Evolutionary conservation across 2,329 filamentous ascomycete species (phyloP).

Genomic region (Cladosporium sphaerospermum): DNA sequence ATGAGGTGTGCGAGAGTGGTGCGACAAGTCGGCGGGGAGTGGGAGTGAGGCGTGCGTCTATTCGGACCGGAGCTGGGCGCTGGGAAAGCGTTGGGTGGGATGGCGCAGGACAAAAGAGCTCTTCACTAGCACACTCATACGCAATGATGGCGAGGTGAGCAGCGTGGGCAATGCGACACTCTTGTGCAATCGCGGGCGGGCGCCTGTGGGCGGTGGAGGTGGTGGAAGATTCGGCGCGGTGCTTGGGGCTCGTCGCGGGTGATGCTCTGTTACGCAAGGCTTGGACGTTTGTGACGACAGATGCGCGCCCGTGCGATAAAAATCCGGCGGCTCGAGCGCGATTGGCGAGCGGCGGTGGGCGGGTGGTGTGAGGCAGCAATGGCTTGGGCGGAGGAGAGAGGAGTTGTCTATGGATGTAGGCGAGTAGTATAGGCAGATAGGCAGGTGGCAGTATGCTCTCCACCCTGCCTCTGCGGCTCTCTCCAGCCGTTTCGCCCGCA

Average conservation of each 20-base stretch:
- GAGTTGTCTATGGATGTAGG: no score
- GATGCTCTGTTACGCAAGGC: constrained; percentile 9
- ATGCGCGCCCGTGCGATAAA: constrained; percentile 5
- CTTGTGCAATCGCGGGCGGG: constrained; percentile 5
- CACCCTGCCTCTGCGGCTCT: no score
- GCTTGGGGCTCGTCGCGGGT: neutral
- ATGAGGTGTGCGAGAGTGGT: neutral
- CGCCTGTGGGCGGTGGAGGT: constrained; percentile 2
- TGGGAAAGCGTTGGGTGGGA: neutral
- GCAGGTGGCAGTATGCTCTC: no score
- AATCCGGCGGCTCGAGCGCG: neutral
- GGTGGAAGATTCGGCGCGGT: constrained; percentile 2
- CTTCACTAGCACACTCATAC: constrained; percentile 11
- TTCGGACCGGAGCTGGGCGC: neutral
- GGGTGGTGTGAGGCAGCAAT: no score
- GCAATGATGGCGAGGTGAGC: neutral
- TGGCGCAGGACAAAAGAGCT: neutral
- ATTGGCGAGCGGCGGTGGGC: neutral
- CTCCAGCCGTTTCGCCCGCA: no score
- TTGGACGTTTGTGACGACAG: constrained; percentile 2
- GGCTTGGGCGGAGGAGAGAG: no score
- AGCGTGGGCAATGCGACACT: constrained; percentile 3
- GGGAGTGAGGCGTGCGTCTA: neutral
- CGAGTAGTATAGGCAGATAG: no score
- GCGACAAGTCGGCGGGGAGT: neutral